Evolutionary conservation across 1,284 basidiomycete species (phyloP).

Genomic region (Anthracocystis panici-leucophaei): DNA sequence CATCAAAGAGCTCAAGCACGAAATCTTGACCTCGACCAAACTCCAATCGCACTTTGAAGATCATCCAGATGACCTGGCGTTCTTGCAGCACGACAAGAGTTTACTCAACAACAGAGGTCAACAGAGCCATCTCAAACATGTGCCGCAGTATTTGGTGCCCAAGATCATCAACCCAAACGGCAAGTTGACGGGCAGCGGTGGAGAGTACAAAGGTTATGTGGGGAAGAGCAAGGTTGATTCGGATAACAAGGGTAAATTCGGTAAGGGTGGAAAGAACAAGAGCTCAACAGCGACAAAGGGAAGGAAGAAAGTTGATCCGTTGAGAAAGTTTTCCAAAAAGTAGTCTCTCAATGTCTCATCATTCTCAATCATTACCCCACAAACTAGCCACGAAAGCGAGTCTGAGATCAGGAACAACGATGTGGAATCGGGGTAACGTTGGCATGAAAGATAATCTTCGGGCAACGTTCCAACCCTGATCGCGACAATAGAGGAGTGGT

Average conservation of each 20-base stretch:
- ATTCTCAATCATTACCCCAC: too few species aligned
- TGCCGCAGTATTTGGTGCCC: conserved; percentile 92
- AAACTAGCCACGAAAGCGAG: too few species aligned
- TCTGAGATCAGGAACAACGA: too few species aligned
- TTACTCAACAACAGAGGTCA: conserved; percentile 88
- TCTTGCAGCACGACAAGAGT: conserved; percentile 92
- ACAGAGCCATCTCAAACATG: conserved; percentile 86
- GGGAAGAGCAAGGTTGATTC: conserved; percentile 29
- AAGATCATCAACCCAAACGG: conserved; percentile 74
- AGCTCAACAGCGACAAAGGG: conserved; percentile 3
- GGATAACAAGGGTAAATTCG: conserved; percentile 15
- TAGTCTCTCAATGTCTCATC: conserved; percentile 1
- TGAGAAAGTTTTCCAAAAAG: conserved; percentile 57
- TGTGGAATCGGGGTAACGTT: too few species aligned
- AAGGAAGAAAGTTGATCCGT: conserved; percentile 56
- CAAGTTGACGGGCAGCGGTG: conserved; percentile 4
- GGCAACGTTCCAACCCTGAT: too few species aligned
- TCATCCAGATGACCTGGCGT: conserved; percentile 93
- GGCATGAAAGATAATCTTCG: too few species aligned
- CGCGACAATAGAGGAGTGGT: too few species aligned
- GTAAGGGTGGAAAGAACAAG: conserved; percentile 21
- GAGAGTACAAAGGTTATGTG: conserved; percentile 31
- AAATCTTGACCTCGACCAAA: conserved; percentile 94
- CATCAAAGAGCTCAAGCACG: conserved; percentile 91
- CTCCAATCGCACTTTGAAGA: conserved; percentile 97